These are phyloP conservation scores for Dothistroma pini DNA, from an alignment of 2,329 filamentous ascomycete genomes.

Conservation along the genomic window DNA sequence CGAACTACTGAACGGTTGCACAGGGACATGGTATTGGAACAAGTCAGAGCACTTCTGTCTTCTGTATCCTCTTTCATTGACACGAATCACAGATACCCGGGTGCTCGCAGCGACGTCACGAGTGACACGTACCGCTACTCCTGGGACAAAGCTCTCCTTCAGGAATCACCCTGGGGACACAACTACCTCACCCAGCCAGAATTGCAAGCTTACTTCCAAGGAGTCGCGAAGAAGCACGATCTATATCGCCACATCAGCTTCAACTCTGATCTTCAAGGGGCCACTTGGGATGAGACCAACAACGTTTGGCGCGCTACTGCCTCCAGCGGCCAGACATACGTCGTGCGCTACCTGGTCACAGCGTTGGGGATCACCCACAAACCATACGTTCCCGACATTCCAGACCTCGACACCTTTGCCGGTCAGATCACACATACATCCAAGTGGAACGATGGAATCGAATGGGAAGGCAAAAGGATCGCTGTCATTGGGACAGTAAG, in stretches of 20 bases:
- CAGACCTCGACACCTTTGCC: constrained; percentile 56
- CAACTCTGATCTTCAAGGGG: constrained; percentile 7
- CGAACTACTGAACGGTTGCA: too few relatives aligned
- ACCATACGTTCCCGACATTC: constrained; percentile 55
- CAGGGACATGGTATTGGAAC: too few relatives aligned
- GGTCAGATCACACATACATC: constrained; percentile 49
- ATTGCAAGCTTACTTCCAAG: constrained; percentile 10
- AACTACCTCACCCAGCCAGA: constrained; percentile 11
- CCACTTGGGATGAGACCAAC: constrained; percentile 5
- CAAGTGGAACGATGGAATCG: constrained; percentile 44
- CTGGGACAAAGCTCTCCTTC: constrained; percentile 7
- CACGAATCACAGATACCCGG: too few relatives aligned
- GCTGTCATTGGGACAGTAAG: constrained; percentile 63
- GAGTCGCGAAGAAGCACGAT: constrained; percentile 9
- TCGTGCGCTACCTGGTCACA: constrained; percentile 9
- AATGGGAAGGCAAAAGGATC: constrained; percentile 54
- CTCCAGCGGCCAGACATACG: not conserved
- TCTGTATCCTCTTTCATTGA: too few relatives aligned
- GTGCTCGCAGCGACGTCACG: too few relatives aligned
- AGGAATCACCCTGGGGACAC: constrained; percentile 5
- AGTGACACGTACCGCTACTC: constrained; percentile 10
- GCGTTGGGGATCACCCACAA: constrained; percentile 8
- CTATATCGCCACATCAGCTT: constrained; percentile 6
- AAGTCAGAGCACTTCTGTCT: too few relatives aligned
- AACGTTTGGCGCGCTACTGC: not conserved